Conservation (phyloP, 169 alveolate species). For the Perkinsus chesapeaki region DNA sequence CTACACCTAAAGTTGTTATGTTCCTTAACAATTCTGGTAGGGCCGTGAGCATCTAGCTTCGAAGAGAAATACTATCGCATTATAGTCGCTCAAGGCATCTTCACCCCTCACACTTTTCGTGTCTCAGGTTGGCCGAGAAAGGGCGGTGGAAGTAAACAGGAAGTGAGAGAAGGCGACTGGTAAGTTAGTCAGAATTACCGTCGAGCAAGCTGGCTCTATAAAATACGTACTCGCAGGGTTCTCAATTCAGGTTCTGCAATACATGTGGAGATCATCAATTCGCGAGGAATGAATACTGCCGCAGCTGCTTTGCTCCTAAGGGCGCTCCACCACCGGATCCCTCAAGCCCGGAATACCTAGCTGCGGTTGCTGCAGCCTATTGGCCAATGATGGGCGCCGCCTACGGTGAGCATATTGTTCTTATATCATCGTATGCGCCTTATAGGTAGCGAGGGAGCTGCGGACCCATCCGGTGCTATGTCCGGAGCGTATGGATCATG, state of each 20-base stretch:
- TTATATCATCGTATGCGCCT: background rate
- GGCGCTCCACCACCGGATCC: conserved; percentile 1
- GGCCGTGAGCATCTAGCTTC: background rate
- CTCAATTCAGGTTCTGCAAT: background rate
- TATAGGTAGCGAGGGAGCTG: background rate
- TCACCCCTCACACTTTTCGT: background rate
- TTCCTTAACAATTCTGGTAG: background rate
- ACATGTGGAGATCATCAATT: background rate
- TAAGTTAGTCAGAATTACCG: no score
- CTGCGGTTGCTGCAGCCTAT: background rate
- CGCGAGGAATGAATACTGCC: background rate
- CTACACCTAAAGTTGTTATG: background rate
- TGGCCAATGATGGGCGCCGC: background rate
- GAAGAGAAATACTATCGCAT: background rate
- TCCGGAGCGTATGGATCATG: background rate
- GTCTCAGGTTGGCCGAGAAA: background rate
- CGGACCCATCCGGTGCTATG: background rate
- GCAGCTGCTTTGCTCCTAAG: background rate
- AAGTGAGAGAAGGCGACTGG: background rate
- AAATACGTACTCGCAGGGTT: background rate
- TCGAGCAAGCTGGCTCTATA: no score
- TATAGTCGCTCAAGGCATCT: no score
- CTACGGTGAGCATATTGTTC: background rate
- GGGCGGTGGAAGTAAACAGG: background rate
- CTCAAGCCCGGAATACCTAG: background rate